phyloP scores from a whole-genome alignment of 1,284 basidiomycete genomes.

The Ceratobasidium sp. region DNA sequence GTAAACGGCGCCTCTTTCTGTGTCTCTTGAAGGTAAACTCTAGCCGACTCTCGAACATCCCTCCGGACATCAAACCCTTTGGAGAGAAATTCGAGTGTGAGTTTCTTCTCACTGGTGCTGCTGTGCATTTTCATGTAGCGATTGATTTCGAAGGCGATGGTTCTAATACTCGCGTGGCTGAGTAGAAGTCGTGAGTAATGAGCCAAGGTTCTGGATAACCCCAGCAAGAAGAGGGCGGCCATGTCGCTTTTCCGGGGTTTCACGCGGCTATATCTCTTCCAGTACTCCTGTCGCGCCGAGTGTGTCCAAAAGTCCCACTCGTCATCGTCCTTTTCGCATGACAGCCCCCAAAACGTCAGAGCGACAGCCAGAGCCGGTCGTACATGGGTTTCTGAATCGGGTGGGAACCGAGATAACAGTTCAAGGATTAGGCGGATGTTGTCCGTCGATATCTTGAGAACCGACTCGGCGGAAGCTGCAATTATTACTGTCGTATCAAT shows the following conservation, averaged over 20 bases:
- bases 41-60: neutral
- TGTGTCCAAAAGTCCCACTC: slow-evolving; percentile 12
- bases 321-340: too few relatives aligned
- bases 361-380: slow-evolving; percentile 6
- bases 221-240: slow-evolving; percentile 1
- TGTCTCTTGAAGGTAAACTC: neutral
- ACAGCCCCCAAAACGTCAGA: slow-evolving; percentile 10
- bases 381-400: neutral
- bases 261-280: neutral
- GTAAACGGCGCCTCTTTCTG: neutral
- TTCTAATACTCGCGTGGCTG: slow-evolving; percentile 6
- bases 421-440: neutral
- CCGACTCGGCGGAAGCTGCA: neutral
- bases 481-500: slow-evolving; percentile 1
- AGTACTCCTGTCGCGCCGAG: neutral
- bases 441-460: neutral
- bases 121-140: neutral
- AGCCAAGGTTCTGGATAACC: slow-evolving; percentile 1
- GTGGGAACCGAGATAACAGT: neutral
- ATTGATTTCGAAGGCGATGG: slow-evolving; percentile 5
- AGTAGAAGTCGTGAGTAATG: slow-evolving; percentile 1
- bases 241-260: neutral
- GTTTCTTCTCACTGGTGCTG: neutral
- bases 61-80: neutral
- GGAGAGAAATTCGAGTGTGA: neutral